Evolutionary conservation across 2,329 filamentous ascomycete genomes (phyloP).

Genomic region (Pestalotiopsis sp.): DNA sequence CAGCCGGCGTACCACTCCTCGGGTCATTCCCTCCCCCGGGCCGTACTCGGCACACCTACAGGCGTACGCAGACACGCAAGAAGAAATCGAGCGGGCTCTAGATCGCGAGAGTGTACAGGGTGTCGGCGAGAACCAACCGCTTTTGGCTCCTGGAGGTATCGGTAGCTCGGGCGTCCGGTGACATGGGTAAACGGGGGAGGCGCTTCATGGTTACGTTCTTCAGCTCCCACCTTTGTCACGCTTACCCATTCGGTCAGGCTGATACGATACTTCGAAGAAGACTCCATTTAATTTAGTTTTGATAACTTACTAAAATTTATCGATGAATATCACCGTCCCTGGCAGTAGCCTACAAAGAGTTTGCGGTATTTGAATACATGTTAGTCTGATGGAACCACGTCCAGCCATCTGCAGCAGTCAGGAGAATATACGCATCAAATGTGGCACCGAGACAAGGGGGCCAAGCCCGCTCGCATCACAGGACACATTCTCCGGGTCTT

Average conservation of each 20-base stretch:
- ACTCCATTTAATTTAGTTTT: too few relatives aligned
- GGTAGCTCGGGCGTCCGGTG: constrained; percentile 35
- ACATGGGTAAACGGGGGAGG: not conserved
- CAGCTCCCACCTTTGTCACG: not conserved
- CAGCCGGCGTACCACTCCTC: constrained; percentile 35
- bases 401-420: too few relatives aligned
- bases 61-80: constrained; percentile 35
- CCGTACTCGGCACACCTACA: constrained; percentile 37
- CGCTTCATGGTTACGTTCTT: not conserved
- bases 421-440: too few relatives aligned
- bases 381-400: too few relatives aligned
- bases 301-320: too few relatives aligned
- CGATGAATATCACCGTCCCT: too few relatives aligned
- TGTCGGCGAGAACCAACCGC: constrained; percentile 35
- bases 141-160: constrained; percentile 35
- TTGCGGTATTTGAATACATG: too few relatives aligned
- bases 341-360: too few relatives aligned
- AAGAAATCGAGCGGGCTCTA: constrained; percentile 35
- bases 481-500: too few relatives aligned
- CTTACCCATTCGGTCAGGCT: too few relatives aligned
- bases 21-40: constrained; percentile 33
- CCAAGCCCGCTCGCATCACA: too few relatives aligned
- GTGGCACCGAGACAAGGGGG: too few relatives aligned
- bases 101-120: constrained; percentile 36
- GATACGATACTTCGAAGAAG: not conserved